phyloP scores from a whole-genome alignment of 2,329 filamentous ascomycete genomes.

The Rhynchosporium agropyri region DNA sequence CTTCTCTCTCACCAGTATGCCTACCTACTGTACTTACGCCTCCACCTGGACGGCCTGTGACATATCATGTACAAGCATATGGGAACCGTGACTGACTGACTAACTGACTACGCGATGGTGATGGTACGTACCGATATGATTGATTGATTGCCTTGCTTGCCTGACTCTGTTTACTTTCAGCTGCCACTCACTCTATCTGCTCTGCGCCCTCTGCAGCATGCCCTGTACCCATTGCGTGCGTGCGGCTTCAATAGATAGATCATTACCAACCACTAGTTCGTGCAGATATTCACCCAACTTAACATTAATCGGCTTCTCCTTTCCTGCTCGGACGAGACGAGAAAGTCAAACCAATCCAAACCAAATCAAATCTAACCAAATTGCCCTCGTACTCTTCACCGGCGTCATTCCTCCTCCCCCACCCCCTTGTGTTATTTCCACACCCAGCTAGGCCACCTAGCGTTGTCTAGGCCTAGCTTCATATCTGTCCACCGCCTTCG shows the following conservation, averaged over 20 bases:
- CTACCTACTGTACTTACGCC: conserved; percentile 15
- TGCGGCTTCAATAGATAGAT: background rate
- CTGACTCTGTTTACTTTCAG: background rate
- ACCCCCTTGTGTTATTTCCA: conserved; percentile 20
- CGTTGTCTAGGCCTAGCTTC: too few relatives aligned
- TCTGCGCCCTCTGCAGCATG: conserved; percentile 39
- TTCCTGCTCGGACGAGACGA: background rate
- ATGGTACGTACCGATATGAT: background rate
- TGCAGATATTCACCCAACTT: background rate
- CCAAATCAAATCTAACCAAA: conserved; percentile 25
- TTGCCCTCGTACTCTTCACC: conserved; percentile 20
- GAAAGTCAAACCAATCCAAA: background rate
- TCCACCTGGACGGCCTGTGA: conserved; percentile 36
- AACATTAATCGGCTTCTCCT: conserved; percentile 18
- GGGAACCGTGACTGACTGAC: conserved; percentile 30
- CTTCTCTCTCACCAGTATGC: background rate
- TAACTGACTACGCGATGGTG: background rate
- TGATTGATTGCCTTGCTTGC: background rate
- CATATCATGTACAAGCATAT: conserved; percentile 30
- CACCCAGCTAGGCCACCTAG: background rate
- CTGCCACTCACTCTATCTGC: conserved; percentile 28
- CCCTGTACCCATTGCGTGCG: conserved; percentile 23
- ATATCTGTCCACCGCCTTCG: conserved; percentile 12
- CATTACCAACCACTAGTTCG: too few relatives aligned
- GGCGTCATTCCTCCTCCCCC: conserved; percentile 28